Evolutionary conservation across 345 rosid genomes (phyloP).

Genomic region (Populus davidiana): DNA sequence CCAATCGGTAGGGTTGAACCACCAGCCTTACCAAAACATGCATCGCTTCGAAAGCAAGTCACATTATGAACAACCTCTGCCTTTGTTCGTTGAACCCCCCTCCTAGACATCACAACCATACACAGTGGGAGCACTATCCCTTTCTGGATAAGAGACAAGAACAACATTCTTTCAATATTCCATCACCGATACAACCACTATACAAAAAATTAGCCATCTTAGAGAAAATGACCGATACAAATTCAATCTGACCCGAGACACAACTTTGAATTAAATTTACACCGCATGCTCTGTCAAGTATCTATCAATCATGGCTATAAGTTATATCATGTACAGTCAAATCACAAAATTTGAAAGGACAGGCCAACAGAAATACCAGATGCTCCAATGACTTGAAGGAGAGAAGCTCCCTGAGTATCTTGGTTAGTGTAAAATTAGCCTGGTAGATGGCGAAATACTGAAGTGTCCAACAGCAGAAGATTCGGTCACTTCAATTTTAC

Average conservation of each 20-base stretch:
- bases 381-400: not conserved
- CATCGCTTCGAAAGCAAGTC: conserved; percentile 12
- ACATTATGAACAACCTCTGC: conserved; percentile 1
- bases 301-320: not conserved
- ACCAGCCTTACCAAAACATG: not conserved
- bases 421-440: not conserved
- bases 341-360: not conserved
- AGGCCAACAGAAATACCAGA: not conserved
- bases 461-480: not conserved
- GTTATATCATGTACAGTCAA: not conserved
- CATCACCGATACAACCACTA: not conserved
- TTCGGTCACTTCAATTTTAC: conserved; percentile 21
- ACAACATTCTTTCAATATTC: not conserved
- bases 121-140: not conserved
- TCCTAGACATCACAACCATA: conserved; percentile 4
- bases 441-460: not conserved
- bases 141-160: not conserved
- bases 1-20: not conserved
- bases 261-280: not conserved
- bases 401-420: not conserved
- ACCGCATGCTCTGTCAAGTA: no score
- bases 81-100: conserved; percentile 5
- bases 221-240: not conserved
- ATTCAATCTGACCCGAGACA: not conserved
- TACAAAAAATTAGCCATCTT: not conserved